Evolutionary conservation across 768 basidiomycete genomes (phyloP).

Genomic region (Pleurotus giganteus): DNA sequence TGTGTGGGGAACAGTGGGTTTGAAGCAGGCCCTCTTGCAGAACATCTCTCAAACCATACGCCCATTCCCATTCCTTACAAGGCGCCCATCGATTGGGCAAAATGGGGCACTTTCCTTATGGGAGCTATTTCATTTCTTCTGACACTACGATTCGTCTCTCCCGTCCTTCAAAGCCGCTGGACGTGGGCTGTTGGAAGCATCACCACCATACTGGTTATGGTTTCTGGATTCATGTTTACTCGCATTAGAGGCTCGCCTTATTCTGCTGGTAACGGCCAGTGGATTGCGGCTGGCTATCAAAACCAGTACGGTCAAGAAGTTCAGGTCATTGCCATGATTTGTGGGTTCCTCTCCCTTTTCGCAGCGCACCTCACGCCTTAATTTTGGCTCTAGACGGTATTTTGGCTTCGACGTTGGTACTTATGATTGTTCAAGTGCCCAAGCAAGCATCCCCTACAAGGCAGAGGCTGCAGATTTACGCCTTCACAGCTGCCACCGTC

Average conservation of each 20-base stretch:
- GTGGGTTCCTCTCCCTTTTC: constrained; percentile 47
- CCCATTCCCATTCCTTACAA: constrained; percentile 81
- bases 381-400: constrained; percentile 67
- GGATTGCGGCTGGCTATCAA: constrained; percentile 88
- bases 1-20: constrained; percentile 63
- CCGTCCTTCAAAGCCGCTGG: constrained; percentile 72
- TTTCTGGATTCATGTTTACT: constrained; percentile 94
- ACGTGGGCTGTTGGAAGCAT: constrained; percentile 67
- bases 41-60: constrained; percentile 70
- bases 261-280: constrained; percentile 58
- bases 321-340: constrained; percentile 80
- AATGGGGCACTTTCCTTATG: constrained; percentile 43
- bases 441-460: constrained; percentile 65
- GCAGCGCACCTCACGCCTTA: constrained; percentile 8
- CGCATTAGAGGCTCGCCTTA: constrained; percentile 84
- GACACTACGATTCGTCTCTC: constrained; percentile 56
- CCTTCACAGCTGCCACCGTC: constrained; percentile 82
- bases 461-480: constrained; percentile 84
- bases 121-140: constrained; percentile 48
- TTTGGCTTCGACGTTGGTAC: constrained; percentile 73
- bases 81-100: constrained; percentile 73
- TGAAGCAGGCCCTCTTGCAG: constrained; percentile 72
- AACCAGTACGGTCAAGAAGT: constrained; percentile 93
- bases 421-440: constrained; percentile 81
- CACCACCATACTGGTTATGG: constrained; percentile 75